A percentile compares a stretch with the other conserved stretches of the same genome.
phyloP scores from a whole-genome alignment of 83 land plant genomes.

The Larix sibirica region DNA sequence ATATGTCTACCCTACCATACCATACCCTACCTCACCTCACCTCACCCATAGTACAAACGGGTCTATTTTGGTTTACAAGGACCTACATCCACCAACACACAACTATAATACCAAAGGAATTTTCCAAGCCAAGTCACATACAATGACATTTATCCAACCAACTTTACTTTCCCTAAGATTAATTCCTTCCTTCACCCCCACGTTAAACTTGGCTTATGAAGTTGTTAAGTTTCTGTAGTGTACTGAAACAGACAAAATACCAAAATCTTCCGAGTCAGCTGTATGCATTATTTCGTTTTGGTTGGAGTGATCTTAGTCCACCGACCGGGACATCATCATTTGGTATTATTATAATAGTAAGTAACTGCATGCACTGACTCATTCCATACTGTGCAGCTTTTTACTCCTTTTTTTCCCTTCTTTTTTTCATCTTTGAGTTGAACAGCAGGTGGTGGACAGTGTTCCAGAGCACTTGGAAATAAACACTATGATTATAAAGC shows the following conservation, averaged over 20 bases:
- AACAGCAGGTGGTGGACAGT: slow-evolving; percentile 12
- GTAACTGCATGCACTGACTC: slow-evolving; percentile 3
- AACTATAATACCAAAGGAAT: background rate
- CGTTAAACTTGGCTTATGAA: background rate
- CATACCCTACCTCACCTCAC: too few relatives aligned
- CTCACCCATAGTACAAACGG: background rate
- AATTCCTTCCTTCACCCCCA: background rate
- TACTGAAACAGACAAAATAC: background rate
- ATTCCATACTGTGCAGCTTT: slow-evolving; percentile 9
- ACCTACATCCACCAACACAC: background rate
- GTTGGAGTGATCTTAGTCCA: slow-evolving; percentile 10
- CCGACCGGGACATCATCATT: slow-evolving; percentile 12
- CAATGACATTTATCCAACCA: background rate
- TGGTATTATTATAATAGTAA: slow-evolving; percentile 1
- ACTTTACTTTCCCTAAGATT: background rate
- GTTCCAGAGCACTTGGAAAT: background rate
- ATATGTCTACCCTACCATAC: too few relatives aligned
- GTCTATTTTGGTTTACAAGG: background rate
- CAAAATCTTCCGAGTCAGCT: background rate
- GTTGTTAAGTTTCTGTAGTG: background rate
- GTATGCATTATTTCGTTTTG: background rate
- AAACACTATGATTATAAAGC: background rate
- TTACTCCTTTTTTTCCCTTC: background rate
- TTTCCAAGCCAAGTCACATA: slow-evolving; percentile 7
- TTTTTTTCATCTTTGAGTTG: background rate